Conservation (phyloP, 768 basidiomycete genomes). For the Mycena maculata region DNA sequence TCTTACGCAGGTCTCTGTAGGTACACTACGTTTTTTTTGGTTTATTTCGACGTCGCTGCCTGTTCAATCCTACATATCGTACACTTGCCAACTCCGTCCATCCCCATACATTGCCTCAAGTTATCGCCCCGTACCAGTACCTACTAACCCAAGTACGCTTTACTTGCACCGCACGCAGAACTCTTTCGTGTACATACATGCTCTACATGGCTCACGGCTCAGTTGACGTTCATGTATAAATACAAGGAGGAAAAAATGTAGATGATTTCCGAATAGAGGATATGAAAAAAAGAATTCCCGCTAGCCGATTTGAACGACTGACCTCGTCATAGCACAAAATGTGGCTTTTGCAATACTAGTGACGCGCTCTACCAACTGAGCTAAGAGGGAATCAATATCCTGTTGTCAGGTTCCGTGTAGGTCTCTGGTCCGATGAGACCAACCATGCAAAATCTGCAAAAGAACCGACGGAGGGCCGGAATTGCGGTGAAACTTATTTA, state of each 20-base stretch:
- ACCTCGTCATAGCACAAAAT: constrained; percentile 18
- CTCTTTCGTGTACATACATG: too few species aligned
- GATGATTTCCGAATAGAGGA: not conserved
- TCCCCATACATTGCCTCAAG: too few species aligned
- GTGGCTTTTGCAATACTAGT: constrained; percentile 56
- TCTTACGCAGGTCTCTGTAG: not conserved
- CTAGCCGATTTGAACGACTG: constrained; percentile 36
- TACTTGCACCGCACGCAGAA: too few species aligned
- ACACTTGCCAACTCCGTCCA: too few species aligned
- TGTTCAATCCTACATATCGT: too few species aligned
- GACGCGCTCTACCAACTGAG: constrained; percentile 69
- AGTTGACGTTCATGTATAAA: not conserved
- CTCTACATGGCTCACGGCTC: not conserved
- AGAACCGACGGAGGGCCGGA: too few species aligned
- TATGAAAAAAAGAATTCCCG: constrained; percentile 20
- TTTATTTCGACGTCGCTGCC: not conserved
- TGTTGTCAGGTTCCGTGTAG: too few species aligned
- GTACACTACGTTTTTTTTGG: not conserved
- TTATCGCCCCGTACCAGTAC: too few species aligned
- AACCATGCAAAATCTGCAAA: too few species aligned
- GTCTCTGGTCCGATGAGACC: too few species aligned
- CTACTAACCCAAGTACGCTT: too few species aligned
- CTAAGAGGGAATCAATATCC: constrained; percentile 68
- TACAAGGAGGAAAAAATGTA: not conserved
- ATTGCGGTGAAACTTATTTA: too few species aligned